Conservation (phyloP, 23 red algal species). For the Cyanidiococcus yangmingshanensis region DNA sequence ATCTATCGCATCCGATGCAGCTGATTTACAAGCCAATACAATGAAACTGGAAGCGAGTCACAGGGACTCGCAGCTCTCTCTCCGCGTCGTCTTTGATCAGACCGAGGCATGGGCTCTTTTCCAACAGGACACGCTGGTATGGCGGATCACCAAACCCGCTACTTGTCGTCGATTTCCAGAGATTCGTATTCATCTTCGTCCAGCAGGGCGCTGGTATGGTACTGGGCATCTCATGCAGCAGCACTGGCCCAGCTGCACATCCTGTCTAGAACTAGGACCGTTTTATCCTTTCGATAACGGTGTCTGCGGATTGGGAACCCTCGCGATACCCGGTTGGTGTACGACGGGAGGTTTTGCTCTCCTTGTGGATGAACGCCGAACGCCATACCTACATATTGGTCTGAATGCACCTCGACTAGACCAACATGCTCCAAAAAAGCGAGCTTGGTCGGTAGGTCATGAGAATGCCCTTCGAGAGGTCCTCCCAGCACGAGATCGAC, state of each 20-base stretch:
- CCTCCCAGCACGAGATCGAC: conserved; percentile 24
- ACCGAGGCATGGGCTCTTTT: not conserved
- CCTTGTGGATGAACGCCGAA: conserved; percentile 33
- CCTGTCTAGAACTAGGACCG: conserved; percentile 53
- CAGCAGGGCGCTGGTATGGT: not conserved
- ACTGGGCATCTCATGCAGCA: conserved; percentile 66
- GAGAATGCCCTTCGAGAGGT: conserved; percentile 61
- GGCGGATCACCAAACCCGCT: not conserved
- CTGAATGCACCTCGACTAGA: conserved; percentile 41
- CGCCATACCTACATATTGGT: conserved; percentile 64
- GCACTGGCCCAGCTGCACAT: conserved; percentile 57
- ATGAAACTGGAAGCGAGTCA: too few relatives aligned
- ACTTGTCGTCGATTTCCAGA: not conserved
- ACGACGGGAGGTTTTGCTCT: conserved; percentile 40
- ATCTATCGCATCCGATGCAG: too few relatives aligned
- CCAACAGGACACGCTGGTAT: not conserved
- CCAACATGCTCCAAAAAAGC: conserved; percentile 16
- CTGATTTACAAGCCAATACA: too few relatives aligned
- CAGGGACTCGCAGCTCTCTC: too few relatives aligned
- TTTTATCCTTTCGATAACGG: conserved; percentile 95
- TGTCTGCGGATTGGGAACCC: conserved; percentile 56
- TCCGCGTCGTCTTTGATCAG: not conserved
- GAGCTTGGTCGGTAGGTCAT: conserved; percentile 57
- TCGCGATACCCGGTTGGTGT: conserved; percentile 50
- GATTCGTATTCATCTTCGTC: not conserved